Conservation (phyloP, 345 rosid genomes). For the Arabidopsis arenosa region DNA sequence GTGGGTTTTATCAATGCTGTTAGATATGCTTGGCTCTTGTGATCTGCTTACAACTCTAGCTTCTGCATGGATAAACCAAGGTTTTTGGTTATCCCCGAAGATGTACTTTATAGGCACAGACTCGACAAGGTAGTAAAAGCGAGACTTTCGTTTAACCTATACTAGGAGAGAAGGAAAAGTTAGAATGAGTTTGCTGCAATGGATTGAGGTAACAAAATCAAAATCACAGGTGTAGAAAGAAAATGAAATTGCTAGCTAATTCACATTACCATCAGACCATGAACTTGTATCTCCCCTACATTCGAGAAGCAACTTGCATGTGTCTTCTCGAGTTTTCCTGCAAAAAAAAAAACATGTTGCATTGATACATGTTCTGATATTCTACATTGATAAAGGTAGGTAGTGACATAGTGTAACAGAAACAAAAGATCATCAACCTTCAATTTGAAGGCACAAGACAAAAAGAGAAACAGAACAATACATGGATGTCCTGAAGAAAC, state of each 20-base stretch:
- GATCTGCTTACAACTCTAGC: constrained; percentile 22
- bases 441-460: neutral
- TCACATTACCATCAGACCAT: constrained; percentile 56
- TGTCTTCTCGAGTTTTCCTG: constrained; percentile 60
- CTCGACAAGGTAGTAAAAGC: constrained; percentile 27
- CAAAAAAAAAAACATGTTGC: constrained; percentile 18
- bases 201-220: neutral
- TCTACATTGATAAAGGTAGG: neutral
- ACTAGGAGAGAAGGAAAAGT: constrained; percentile 8
- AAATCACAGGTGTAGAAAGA: neutral
- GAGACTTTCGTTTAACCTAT: constrained; percentile 40
- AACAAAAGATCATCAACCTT: constrained; percentile 10
- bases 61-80: constrained; percentile 46
- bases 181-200: constrained; percentile 1
- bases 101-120: constrained; percentile 32
- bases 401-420: neutral
- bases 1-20: constrained; percentile 13
- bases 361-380: neutral
- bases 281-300: constrained; percentile 52
- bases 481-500: neutral
- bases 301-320: constrained; percentile 50
- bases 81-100: constrained; percentile 32
- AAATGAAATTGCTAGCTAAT: constrained; percentile 4
- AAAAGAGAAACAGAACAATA: neutral
- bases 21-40: constrained; percentile 27